phyloP scores from a whole-genome alignment of 75 land plant species.

The Pinus taeda region DNA sequence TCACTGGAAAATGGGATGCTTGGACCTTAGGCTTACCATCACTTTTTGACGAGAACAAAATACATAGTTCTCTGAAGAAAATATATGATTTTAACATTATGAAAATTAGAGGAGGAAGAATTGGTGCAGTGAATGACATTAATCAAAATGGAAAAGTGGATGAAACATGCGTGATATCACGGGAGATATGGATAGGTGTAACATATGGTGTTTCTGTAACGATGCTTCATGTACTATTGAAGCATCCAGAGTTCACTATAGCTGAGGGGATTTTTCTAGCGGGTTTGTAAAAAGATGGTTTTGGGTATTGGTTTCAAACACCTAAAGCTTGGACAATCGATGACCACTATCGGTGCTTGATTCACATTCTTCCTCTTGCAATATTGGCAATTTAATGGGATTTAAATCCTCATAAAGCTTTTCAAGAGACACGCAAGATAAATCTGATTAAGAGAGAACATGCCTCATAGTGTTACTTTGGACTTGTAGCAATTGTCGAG shows the following conservation, averaged over 20 bases:
- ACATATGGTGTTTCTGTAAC: conserved; percentile 87
- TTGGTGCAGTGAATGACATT: conserved; percentile 99
- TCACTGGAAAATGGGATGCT: conserved; percentile 95
- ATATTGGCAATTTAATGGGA: conserved; percentile 99
- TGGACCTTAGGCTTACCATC: conserved; percentile 85
- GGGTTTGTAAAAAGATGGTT: conserved; percentile 96
- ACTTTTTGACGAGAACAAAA: conserved; percentile 75
- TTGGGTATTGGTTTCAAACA: conserved; percentile 86
- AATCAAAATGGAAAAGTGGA: conserved; percentile 88
- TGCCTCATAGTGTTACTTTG: conserved; percentile 6
- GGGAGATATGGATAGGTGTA: conserved; percentile 97
- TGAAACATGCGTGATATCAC: conserved; percentile 94
- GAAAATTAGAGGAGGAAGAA: conserved; percentile 81
- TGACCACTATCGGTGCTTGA: conserved; percentile 83
- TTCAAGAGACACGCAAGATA: conserved; percentile 69
- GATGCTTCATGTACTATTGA: conserved; percentile 93
- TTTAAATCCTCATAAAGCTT: conserved; percentile 55
- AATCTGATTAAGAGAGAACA: conserved; percentile 65
- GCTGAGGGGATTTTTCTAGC: conserved; percentile 91
- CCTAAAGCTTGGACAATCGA: conserved; percentile 94
- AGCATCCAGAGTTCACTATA: conserved; percentile 70
- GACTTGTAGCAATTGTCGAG: neutral
- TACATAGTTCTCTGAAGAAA: conserved; percentile 67
- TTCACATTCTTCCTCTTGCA: conserved; percentile 95
- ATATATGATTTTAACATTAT: conserved; percentile 89